These are phyloP conservation scores for Austroboletus niveus DNA, from an alignment of 1,284 basidiomycete species.

Conservation along the genomic window DNA sequence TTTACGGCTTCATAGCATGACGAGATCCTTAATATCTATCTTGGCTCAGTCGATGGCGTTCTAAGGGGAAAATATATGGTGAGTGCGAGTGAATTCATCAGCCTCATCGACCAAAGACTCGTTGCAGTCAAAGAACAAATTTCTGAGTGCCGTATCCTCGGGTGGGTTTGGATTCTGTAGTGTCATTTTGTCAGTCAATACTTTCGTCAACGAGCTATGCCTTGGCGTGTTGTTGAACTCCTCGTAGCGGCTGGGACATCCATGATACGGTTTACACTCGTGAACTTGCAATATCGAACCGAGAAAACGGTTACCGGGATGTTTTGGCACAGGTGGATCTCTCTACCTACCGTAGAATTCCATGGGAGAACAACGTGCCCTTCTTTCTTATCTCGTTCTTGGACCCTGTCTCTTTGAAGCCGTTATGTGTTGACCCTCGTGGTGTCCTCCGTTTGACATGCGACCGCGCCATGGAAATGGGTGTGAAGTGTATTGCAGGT, in stretches of 20 bases:
- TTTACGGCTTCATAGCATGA: constrained; percentile 1
- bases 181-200: constrained; percentile 73
- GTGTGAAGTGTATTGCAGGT: constrained; percentile 71
- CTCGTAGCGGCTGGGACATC: constrained; percentile 78
- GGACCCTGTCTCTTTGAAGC: constrained; percentile 77
- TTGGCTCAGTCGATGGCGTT: constrained; percentile 78
- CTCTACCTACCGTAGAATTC: constrained; percentile 80
- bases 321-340: constrained; percentile 84
- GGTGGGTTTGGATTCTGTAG: constrained; percentile 92
- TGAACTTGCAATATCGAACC: constrained; percentile 89
- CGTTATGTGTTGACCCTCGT: constrained; percentile 82
- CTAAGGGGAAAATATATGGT: constrained; percentile 94
- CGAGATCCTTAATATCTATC: constrained; percentile 4
- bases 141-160: constrained; percentile 79
- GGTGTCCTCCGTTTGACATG: constrained; percentile 70
- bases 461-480: constrained; percentile 46
- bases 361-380: constrained; percentile 90
- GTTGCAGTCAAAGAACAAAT: constrained; percentile 83
- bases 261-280: constrained; percentile 81
- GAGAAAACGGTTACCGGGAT: constrained; percentile 89
- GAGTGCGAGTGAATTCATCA: constrained; percentile 10
- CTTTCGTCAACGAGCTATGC: not conserved
- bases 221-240: not conserved
- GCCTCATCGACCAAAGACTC: constrained; percentile 3
- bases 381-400: constrained; percentile 92